Conservation (phyloP, 2,329 filamentous ascomycete genomes). For the Epichloe amarillans region DNA sequence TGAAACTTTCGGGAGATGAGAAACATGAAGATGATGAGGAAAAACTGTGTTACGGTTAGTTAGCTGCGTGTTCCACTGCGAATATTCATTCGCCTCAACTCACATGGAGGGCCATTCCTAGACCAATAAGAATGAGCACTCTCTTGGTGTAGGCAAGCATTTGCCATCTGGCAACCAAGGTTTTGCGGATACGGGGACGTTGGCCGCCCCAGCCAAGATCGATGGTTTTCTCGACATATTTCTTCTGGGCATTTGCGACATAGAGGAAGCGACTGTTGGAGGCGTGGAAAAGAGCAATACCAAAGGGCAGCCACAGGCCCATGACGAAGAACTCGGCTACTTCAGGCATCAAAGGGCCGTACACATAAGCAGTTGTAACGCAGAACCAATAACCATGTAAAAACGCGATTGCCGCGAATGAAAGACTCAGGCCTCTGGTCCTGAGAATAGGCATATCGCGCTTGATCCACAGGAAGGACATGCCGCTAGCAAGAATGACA, state of each 20-base stretch:
- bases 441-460: conserved; percentile 27
- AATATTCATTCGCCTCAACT: conserved; percentile 2
- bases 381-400: conserved; percentile 31
- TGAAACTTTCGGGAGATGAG: conserved; percentile 55
- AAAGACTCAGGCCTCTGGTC: conserved; percentile 27
- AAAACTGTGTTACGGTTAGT: conserved; percentile 28
- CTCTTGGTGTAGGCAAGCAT: conserved; percentile 32
- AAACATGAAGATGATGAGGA: conserved; percentile 46
- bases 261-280: conserved; percentile 48
- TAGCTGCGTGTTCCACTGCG: background rate
- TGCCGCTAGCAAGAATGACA: conserved; percentile 23
- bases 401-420: conserved; percentile 25
- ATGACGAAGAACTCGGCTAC: conserved; percentile 52
- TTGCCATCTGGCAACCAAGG: conserved; percentile 23
- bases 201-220: conserved; percentile 3
- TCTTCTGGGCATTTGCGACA: conserved; percentile 40
- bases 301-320: conserved; percentile 50
- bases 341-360: conserved; percentile 31
- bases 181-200: conserved; percentile 10
- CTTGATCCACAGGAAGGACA: conserved; percentile 26
- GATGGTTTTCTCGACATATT: conserved; percentile 17
- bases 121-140: conserved; percentile 35
- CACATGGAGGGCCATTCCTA: conserved; percentile 45
- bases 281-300: conserved; percentile 53
- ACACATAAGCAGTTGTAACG: conserved; percentile 25